Evolutionary conservation across 495 filamentous ascomycete species (phyloP).

Genomic region (Penicillium macrosclerotiorum): DNA sequence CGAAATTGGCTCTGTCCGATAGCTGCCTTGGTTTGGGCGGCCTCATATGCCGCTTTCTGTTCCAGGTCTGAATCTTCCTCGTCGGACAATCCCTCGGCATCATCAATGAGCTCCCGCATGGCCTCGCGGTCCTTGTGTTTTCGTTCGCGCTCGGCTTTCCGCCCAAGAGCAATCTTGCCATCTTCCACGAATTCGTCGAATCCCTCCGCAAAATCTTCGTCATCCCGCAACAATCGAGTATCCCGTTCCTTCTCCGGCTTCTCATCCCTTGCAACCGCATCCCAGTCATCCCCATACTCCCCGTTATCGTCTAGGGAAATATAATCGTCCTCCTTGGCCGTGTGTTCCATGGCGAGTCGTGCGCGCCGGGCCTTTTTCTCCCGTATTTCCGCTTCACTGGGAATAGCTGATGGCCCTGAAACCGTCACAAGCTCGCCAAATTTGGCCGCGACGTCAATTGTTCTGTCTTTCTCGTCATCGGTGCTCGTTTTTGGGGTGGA

Average conservation of each 20-base stretch:
- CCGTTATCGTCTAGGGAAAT: constrained; percentile 67
- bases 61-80: constrained; percentile 77
- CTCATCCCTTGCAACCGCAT: constrained; percentile 37
- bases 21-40: constrained; percentile 77
- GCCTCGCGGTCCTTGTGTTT: constrained; percentile 62
- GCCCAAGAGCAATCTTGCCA: constrained; percentile 73
- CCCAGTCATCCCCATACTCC: constrained; percentile 44
- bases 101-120: constrained; percentile 81
- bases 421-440: constrained; percentile 53
- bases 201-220: constrained; percentile 92
- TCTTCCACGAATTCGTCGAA: constrained; percentile 93
- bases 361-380: constrained; percentile 90
- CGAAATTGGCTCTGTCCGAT: constrained; percentile 62
- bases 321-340: constrained; percentile 71
- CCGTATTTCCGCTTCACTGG: constrained; percentile 82
- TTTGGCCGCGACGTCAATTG: constrained; percentile 67
- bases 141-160: constrained; percentile 76
- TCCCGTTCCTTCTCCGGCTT: constrained; percentile 45
- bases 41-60: constrained; percentile 81
- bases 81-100: constrained; percentile 67
- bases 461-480: constrained; percentile 50
- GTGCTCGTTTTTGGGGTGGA: constrained; percentile 64
- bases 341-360: constrained; percentile 69
- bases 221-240: constrained; percentile 76
- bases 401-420: constrained; percentile 52